Evolutionary conservation across 345 rosid species (phyloP).

Genomic region (Populus davidiana): DNA sequence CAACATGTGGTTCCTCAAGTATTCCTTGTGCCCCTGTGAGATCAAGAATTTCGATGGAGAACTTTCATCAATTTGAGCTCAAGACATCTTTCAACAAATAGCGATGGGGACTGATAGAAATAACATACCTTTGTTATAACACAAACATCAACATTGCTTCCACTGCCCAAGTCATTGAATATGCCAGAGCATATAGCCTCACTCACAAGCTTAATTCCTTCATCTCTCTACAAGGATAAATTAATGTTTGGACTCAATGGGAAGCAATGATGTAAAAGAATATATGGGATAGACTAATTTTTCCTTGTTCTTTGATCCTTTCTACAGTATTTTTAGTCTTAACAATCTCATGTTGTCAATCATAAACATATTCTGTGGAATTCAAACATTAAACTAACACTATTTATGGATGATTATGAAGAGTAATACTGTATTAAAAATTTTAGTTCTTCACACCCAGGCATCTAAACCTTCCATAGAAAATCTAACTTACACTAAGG

Average conservation of each 20-base stretch:
- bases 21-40: slow-evolving; percentile 65
- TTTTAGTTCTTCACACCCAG: slow-evolving; percentile 4
- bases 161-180: slow-evolving; percentile 62
- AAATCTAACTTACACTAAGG: slow-evolving; percentile 53
- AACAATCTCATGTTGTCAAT: not conserved
- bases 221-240: slow-evolving; percentile 50
- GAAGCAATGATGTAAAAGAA: not conserved
- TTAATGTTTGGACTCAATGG: not conserved
- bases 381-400: not conserved
- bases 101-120: slow-evolving; percentile 2
- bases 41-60: slow-evolving; percentile 9
- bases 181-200: slow-evolving; percentile 70
- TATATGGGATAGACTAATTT: not conserved
- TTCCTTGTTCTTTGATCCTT: not conserved
- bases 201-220: slow-evolving; percentile 63
- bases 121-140: slow-evolving; percentile 71
- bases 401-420: not conserved
- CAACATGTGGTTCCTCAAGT: slow-evolving; percentile 68
- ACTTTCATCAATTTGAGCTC: slow-evolving; percentile 8
- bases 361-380: not conserved
- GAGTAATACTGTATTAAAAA: not conserved
- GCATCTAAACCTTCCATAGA: not conserved
- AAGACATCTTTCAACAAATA: not conserved
- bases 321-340: not conserved
- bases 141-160: slow-evolving; percentile 89